Evolutionary conservation across 192 early-diverging fungal species (phyloP).

Genomic region (Irineochytrium annulatum): DNA sequence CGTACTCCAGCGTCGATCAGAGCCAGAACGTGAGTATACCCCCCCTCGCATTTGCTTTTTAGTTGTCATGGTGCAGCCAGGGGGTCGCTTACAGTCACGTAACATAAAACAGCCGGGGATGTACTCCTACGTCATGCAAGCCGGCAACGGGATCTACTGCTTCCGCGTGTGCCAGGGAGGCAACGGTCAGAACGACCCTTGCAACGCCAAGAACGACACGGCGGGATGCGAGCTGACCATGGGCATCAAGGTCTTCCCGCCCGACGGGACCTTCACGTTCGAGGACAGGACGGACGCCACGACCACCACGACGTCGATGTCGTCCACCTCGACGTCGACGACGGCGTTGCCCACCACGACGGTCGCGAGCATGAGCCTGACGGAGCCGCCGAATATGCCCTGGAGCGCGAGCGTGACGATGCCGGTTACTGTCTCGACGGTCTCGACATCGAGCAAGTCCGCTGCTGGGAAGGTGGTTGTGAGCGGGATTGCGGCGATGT

Average conservation of each 20-base stretch:
- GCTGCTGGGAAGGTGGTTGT: no score
- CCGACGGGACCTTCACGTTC: background rate
- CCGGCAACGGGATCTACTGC: constrained; percentile 12
- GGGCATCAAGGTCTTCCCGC: background rate
- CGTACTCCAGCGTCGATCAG: constrained; percentile 26
- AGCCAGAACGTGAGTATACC: background rate
- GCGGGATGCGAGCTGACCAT: constrained; percentile 14
- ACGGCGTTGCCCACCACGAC: background rate
- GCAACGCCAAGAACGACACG: constrained; percentile 25
- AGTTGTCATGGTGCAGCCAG: background rate
- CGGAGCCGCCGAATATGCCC: no score
- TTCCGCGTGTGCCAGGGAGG: constrained; percentile 16
- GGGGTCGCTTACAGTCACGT: no score
- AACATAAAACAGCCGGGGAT: background rate
- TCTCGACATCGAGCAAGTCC: no score
- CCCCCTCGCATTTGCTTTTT: background rate
- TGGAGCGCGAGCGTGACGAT: no score
- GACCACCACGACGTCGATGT: background rate
- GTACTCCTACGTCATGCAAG: constrained; percentile 3
- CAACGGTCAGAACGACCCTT: constrained; percentile 8
- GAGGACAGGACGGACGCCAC: background rate
- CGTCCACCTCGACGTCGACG: background rate
- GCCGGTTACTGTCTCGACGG: no score
- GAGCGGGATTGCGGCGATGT: no score
- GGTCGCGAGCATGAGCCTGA: background rate